Percentiles rank a stretch among this genome's conserved stretches.
Conservation (phyloP, 2,329 filamentous ascomycete genomes). For the Fusarium bactridioides region DNA sequence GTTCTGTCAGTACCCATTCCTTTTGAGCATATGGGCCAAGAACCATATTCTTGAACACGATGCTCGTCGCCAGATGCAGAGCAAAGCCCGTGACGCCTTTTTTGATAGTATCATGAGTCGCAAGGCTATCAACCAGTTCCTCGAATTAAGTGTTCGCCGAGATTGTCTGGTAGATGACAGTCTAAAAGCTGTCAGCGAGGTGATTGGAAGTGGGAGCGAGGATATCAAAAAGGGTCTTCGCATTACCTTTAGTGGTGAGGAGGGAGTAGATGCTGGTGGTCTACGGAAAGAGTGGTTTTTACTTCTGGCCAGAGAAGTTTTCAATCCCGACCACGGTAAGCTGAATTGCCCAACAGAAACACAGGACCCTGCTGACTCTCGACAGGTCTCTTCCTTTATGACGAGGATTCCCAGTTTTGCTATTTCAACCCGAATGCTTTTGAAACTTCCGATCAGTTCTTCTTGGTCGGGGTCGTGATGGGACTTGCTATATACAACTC, state of each 20-base stretch:
- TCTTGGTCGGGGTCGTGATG: slow-evolving; percentile 85
- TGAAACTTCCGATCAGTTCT: slow-evolving; percentile 91
- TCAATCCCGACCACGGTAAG: slow-evolving; percentile 87
- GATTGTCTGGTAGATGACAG: slow-evolving; percentile 92
- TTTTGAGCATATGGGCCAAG: slow-evolving; percentile 91
- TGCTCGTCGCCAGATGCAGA: slow-evolving; percentile 86
- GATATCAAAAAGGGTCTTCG: slow-evolving; percentile 90
- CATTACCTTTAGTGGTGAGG: slow-evolving; percentile 87
- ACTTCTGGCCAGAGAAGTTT: slow-evolving; percentile 85
- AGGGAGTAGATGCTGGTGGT: slow-evolving; percentile 89
- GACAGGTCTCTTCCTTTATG: slow-evolving; percentile 87
- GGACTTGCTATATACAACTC: slow-evolving; percentile 95
- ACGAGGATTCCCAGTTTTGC: slow-evolving; percentile 88
- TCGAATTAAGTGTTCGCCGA: slow-evolving; percentile 78
- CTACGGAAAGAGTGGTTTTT: slow-evolving; percentile 95
- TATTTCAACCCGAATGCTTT: slow-evolving; percentile 94
- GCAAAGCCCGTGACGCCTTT: slow-evolving; percentile 86
- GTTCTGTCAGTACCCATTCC: slow-evolving; percentile 92
- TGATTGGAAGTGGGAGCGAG: slow-evolving; percentile 79
- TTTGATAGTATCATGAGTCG: slow-evolving; percentile 86
- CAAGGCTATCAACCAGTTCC: slow-evolving; percentile 77
- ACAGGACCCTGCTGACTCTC: slow-evolving; percentile 21
- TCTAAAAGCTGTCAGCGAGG: slow-evolving; percentile 82
- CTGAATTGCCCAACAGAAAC: slow-evolving; percentile 9
- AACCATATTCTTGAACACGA: slow-evolving; percentile 91